Percentiles rank a stretch among this genome's conserved stretches.
phyloP scores from a whole-genome alignment of 345 rosid genomes.

The Corchorus capsularis region DNA sequence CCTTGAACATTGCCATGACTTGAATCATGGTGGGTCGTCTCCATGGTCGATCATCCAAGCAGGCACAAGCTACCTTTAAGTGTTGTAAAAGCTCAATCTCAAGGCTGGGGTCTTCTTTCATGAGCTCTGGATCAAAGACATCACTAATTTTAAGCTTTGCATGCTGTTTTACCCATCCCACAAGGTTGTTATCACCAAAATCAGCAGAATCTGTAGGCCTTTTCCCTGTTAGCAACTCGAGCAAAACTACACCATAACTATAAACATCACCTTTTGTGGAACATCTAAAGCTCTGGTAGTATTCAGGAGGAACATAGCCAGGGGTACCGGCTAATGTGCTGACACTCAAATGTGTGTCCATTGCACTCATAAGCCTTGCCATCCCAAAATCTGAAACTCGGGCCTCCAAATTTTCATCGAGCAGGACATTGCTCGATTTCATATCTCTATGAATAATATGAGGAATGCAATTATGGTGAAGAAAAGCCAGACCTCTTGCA shows the following conservation, averaged over 20 bases:
- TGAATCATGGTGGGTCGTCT: constrained; percentile 79
- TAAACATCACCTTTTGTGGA: constrained; percentile 94
- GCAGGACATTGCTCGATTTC: constrained; percentile 95
- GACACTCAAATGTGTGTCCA: constrained; percentile 96
- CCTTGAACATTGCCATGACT: constrained; percentile 79
- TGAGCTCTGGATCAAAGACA: constrained; percentile 73
- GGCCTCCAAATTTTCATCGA: constrained; percentile 87
- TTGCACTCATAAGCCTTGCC: constrained; percentile 86
- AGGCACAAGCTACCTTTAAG: constrained; percentile 69
- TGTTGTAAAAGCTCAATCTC: constrained; percentile 80
- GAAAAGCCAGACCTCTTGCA: constrained; percentile 87
- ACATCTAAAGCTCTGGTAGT: constrained; percentile 90
- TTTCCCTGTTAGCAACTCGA: constrained; percentile 86
- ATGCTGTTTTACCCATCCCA: constrained; percentile 97
- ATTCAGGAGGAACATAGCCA: constrained; percentile 96
- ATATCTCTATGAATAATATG: constrained; percentile 95
- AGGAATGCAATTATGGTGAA: constrained; percentile 87
- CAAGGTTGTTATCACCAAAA: constrained; percentile 96
- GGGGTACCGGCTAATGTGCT: constrained; percentile 99
- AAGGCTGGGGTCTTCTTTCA: constrained; percentile 71
- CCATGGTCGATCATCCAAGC: constrained; percentile 76
- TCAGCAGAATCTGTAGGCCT: constrained; percentile 92
- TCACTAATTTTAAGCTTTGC: constrained; percentile 71
- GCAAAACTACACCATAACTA: constrained; percentile 91
- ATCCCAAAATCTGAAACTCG: constrained; percentile 97